phyloP scores from a whole-genome alignment of 1,284 basidiomycete species.

The Boletus mariae region DNA sequence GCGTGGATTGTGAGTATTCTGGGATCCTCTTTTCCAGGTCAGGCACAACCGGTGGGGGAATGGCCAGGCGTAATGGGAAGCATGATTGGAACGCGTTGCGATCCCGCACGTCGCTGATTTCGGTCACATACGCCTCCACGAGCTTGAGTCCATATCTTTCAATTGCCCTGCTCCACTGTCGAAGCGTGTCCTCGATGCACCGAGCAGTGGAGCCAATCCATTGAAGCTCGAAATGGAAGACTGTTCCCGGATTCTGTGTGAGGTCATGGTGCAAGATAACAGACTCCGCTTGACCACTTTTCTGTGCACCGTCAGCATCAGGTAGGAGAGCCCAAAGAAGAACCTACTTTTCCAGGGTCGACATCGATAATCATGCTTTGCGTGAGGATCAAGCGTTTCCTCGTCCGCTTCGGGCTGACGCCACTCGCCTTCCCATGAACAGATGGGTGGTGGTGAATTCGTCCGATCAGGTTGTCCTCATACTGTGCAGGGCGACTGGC shows the following conservation, averaged over 20 bases:
- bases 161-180: conserved; percentile 80
- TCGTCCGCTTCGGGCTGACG: conserved; percentile 43
- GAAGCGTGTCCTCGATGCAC: conserved; percentile 89
- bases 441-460: conserved; percentile 41
- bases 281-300: conserved; percentile 83
- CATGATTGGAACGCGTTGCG: conserved; percentile 89
- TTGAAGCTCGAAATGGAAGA: conserved; percentile 94
- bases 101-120: conserved; percentile 77
- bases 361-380: conserved; percentile 87
- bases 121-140: conserved; percentile 88
- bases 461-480: conserved; percentile 37
- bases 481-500: conserved; percentile 40
- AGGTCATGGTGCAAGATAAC: conserved; percentile 89
- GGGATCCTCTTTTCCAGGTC: conserved; percentile 68
- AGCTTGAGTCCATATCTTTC: conserved; percentile 90
- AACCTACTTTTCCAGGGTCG: conserved; percentile 69
- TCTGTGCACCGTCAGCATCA: conserved; percentile 38
- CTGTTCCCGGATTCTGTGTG: conserved; percentile 86
- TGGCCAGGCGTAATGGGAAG: conserved; percentile 72
- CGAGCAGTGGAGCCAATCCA: conserved; percentile 97
- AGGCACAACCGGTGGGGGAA: conserved; percentile 69
- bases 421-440: conserved; percentile 35
- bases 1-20: conserved; percentile 56
- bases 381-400: conserved; percentile 75
- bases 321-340: not conserved